These are phyloP conservation scores for Quillaja saponaria DNA, from an alignment of 306 rosid species.

Conservation along the genomic window DNA sequence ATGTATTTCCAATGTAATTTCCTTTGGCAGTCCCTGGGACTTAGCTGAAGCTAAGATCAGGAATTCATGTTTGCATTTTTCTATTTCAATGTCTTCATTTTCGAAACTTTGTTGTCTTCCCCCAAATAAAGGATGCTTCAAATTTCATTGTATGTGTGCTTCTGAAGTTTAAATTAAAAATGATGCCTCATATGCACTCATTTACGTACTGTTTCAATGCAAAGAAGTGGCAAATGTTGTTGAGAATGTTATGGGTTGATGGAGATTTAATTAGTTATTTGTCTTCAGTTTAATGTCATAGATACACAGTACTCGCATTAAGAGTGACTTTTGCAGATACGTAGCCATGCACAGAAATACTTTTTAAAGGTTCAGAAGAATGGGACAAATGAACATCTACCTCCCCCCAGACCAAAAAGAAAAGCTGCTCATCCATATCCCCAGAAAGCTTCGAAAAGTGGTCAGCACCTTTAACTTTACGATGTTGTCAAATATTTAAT, in stretches of 20 bases:
- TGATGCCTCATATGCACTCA: neutral
- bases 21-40: no score
- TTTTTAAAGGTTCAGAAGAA: constrained; percentile 93
- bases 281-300: constrained; percentile 1
- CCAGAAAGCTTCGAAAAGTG: constrained; percentile 89
- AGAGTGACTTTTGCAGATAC: constrained; percentile 53
- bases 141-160: neutral
- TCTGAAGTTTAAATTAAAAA: neutral
- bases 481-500: neutral
- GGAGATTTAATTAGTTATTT: neutral
- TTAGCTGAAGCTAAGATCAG: no score
- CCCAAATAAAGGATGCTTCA: no score
- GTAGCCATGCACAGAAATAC: constrained; percentile 97
- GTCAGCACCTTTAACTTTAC: constrained; percentile 31
- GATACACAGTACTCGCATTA: constrained; percentile 4
- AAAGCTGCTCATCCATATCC: constrained; percentile 98
- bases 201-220: constrained; percentile 14
- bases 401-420: constrained; percentile 97
- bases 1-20: no score
- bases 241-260: constrained; percentile 2
- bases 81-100: no score
- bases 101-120: no score
- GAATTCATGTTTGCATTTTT: no score
- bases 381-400: constrained; percentile 88
- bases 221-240: neutral